A percentile compares a stretch with the other conserved stretches of the same genome.
Evolutionary conservation across 2,329 filamentous ascomycete species (phyloP).

Genomic region (Ceratocystis cacaofunesta): DNA sequence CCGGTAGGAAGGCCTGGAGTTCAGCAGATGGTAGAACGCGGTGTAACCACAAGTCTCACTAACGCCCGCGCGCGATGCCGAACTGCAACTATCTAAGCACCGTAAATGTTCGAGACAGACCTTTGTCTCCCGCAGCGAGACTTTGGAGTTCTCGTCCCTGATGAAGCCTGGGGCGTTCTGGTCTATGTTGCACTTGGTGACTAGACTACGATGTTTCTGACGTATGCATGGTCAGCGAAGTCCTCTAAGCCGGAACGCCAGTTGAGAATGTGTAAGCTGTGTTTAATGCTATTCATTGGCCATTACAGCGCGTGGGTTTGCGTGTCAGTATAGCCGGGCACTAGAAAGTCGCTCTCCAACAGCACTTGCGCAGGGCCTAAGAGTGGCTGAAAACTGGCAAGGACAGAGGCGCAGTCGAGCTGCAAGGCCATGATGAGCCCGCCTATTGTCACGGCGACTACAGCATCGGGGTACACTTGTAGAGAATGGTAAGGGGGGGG

Average conservation of each 20-base stretch:
- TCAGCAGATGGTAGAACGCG: conserved; percentile 48
- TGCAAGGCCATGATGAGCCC: conserved; percentile 7
- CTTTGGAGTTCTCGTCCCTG: conserved; percentile 31
- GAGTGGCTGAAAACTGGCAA: not conserved
- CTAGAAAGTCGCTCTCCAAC: conserved; percentile 34
- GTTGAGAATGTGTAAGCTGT: conserved; percentile 39
- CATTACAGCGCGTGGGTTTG: conserved; percentile 53
- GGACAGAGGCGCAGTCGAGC: not conserved
- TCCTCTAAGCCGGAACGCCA: conserved; percentile 50
- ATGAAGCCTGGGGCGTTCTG: conserved; percentile 41
- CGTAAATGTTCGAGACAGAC: conserved; percentile 35
- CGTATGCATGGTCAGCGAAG: conserved; percentile 40
- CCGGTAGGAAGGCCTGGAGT: conserved; percentile 37
- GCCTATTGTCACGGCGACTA: conserved; percentile 2
- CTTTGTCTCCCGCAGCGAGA: conserved; percentile 35
- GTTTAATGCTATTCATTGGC: conserved; percentile 34
- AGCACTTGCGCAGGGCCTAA: conserved; percentile 22
- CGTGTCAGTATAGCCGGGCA: conserved; percentile 49
- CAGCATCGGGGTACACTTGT: not conserved
- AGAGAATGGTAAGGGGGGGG: not conserved
- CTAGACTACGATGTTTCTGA: conserved; percentile 43
- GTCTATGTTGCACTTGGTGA: conserved; percentile 50
- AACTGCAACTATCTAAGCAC: conserved; percentile 23
- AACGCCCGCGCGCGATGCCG: conserved; percentile 29
- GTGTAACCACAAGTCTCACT: conserved; percentile 38